These are phyloP conservation scores for Komagataea norvegica DNA, from an alignment of 1,139 yeast species.

Conservation along the genomic window DNA sequence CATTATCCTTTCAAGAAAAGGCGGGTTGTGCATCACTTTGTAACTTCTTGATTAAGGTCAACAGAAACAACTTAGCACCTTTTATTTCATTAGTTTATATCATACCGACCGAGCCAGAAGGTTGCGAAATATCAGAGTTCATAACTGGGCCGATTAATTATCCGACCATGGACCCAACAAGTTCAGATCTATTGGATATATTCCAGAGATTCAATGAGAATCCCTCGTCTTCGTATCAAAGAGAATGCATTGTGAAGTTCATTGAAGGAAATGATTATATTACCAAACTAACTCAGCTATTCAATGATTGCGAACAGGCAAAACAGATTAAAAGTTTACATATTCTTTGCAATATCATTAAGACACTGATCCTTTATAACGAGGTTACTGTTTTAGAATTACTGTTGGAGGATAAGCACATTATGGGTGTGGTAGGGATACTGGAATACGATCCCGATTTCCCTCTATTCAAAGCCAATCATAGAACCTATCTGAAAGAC, in stretches of 20 bases:
- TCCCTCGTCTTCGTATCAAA: constrained; percentile 51
- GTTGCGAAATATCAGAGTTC: constrained; percentile 59
- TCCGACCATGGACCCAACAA: constrained; percentile 52
- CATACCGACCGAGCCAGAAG: constrained; percentile 44
- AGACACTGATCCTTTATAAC: constrained; percentile 63
- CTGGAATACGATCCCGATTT: constrained; percentile 88
- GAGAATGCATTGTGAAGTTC: constrained; percentile 48
- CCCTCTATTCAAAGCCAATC: constrained; percentile 74
- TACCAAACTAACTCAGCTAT: constrained; percentile 44
- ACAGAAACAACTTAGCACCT: constrained; percentile 53
- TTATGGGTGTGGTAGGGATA: constrained; percentile 70
- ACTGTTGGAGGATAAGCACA: constrained; percentile 56
- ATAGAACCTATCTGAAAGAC: constrained; percentile 57
- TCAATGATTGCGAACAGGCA: constrained; percentile 49
- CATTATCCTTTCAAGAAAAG: constrained; percentile 87
- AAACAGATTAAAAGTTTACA: constrained; percentile 53
- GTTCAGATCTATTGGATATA: constrained; percentile 41
- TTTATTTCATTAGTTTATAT: constrained; percentile 72
- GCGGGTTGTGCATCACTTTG: constrained; percentile 85
- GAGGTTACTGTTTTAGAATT: constrained; percentile 66
- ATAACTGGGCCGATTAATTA: constrained; percentile 74
- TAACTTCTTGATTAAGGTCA: constrained; percentile 70
- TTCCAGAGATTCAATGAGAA: constrained; percentile 49
- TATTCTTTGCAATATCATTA: constrained; percentile 65
- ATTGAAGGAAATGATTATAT: constrained; percentile 51